Evolutionary conservation across 2,329 filamentous ascomycete species (phyloP), one percentile per base, ranked within the genome.

Genomic region (Blastomyces parvus): DNA sequence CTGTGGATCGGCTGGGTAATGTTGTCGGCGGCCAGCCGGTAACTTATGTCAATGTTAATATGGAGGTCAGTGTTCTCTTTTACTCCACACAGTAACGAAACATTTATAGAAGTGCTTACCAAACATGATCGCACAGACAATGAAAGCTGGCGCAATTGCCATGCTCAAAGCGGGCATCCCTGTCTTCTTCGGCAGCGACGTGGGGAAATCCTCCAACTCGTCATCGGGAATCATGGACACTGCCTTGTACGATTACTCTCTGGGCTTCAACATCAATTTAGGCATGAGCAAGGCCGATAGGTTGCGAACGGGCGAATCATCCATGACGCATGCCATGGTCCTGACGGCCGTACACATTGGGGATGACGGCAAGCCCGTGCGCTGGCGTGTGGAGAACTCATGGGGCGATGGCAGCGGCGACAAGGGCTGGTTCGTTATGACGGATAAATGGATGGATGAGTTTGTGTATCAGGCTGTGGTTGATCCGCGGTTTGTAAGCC

Each of bases 301-400:
- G 3, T 78, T 96, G 56, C 80, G 83, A 69, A 87, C 87, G 0
- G 86, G 89, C 13, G 91, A 95, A 77, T 88, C 84, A 62, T 82
- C 84, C 60, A 95, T 96, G 91, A 96, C 91, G 0, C 91, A 96
- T 70, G 91, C 91, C 4, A 96, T 96, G 91, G 90, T 95, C 0
- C 76, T 96, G 66, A 96, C 90, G 2, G 91, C 85, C 0, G 91
- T 96, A 56, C 91, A 96, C 71, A 74, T 95, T 2, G 56, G 30
- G 14, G 87, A 89, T 36, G 77, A 84, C 64, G 86, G 84, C 0
- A 83, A 85, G 74, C 81, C 85, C 1, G 83, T 91, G 0, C 80
- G 91, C 55, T 96, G 91, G 91, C 81, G 90, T 62, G 90, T 96
- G 7, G 88, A 96, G 81, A 96, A 96, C 73, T 88, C 85, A 63